Evolutionary conservation across 345 rosid genomes (phyloP).

Genomic region (Cochlearia excelsa): DNA sequence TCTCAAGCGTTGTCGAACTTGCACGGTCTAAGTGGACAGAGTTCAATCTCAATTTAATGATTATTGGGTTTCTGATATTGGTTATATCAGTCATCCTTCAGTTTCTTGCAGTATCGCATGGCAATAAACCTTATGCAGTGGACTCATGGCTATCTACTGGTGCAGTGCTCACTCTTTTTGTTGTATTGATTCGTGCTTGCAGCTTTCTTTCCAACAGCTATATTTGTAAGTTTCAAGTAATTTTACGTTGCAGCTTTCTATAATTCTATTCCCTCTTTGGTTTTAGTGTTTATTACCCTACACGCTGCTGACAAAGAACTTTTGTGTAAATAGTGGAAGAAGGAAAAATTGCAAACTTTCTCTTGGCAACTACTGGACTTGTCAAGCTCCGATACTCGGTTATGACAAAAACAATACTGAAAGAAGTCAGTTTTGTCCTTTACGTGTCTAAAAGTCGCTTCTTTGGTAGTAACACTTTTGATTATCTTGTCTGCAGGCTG

Average conservation of each 20-base stretch:
- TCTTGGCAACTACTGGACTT: slow-evolving; percentile 80
- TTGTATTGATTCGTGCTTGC: slow-evolving; percentile 66
- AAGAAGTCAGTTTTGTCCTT: slow-evolving; percentile 55
- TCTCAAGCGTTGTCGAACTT: slow-evolving; percentile 66
- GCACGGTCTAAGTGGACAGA: slow-evolving; percentile 97
- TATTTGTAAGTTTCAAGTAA: slow-evolving; percentile 59
- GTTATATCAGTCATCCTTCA: slow-evolving; percentile 52
- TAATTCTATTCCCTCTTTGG: slow-evolving; percentile 3
- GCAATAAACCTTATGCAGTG: slow-evolving; percentile 36
- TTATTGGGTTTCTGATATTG: slow-evolving; percentile 64
- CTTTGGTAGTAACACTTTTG: slow-evolving; percentile 11
- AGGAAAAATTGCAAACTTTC: slow-evolving; percentile 90
- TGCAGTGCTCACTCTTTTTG: slow-evolving; percentile 42
- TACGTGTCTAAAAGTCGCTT: slow-evolving; percentile 11
- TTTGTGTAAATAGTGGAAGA: slow-evolving; percentile 71
- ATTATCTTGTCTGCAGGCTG: slow-evolving; percentile 53
- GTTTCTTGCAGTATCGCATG: slow-evolving; percentile 42
- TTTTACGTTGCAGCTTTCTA: not conserved
- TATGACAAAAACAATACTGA: slow-evolving; percentile 48
- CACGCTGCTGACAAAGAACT: slow-evolving; percentile 10
- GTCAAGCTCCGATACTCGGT: slow-evolving; percentile 58
- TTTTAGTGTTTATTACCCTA: not conserved
- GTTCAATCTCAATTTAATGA: slow-evolving; percentile 78
- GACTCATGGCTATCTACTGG: slow-evolving; percentile 45
- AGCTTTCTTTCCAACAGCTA: slow-evolving; percentile 94